Conservation (phyloP, 2,329 filamentous ascomycete species). For the Fusarium vanettenii region DNA sequence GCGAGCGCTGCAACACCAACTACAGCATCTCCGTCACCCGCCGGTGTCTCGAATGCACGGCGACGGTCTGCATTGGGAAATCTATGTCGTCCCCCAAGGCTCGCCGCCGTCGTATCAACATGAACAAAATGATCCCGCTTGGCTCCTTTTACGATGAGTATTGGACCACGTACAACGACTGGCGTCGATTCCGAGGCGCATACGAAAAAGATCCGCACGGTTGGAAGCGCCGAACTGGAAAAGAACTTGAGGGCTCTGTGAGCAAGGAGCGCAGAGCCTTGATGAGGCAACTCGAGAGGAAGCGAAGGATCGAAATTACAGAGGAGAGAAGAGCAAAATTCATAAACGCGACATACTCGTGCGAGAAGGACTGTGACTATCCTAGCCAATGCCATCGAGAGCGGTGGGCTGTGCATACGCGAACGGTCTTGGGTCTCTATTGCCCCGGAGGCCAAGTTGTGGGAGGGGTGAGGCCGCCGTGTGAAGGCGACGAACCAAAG, state of each 20-base stretch:
- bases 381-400: constrained; percentile 35
- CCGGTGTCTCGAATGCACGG: constrained; percentile 18
- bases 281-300: not conserved
- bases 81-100: not conserved
- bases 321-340: constrained; percentile 6
- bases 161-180: constrained; percentile 47
- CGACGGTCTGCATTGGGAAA: not conserved
- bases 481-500: not conserved
- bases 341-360: constrained; percentile 23
- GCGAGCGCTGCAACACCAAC: constrained; percentile 43
- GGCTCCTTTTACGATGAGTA: constrained; percentile 48
- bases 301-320: not conserved
- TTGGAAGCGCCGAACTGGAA: constrained; percentile 11
- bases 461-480: not conserved
- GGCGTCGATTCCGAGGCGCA: constrained; percentile 37
- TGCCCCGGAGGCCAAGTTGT: not conserved
- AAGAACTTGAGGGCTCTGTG: not conserved
- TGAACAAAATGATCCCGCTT: not conserved
- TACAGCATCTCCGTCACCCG: constrained; percentile 39
- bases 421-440: not conserved
- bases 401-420: not conserved
- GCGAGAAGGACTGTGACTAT: constrained; percentile 39
- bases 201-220: not conserved
- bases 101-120: not conserved
- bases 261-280: not conserved